Percentiles rank a stretch among this genome's conserved stretches.
Evolutionary conservation across 495 filamentous ascomycete species (phyloP).

Genomic region (Tuber microsphaerosporum): DNA sequence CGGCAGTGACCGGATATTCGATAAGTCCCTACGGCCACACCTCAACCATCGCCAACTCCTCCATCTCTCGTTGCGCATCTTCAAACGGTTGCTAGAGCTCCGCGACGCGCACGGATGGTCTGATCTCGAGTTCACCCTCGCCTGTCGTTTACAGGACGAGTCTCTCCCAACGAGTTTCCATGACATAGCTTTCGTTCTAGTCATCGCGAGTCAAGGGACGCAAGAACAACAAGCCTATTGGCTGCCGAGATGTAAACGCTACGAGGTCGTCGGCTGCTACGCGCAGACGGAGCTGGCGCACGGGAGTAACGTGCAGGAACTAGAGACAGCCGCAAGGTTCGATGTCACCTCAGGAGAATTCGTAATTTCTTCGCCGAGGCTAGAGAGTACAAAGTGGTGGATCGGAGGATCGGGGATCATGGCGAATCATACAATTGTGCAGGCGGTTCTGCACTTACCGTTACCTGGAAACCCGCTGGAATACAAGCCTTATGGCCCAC

Average conservation of each 20-base stretch:
- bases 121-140: slow-evolving; percentile 54
- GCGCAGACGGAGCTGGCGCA: slow-evolving; percentile 71
- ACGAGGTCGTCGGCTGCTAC: slow-evolving; percentile 66
- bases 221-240: slow-evolving; percentile 64
- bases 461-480: slow-evolving; percentile 8
- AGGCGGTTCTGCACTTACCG: slow-evolving; percentile 48
- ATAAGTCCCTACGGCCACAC: slow-evolving; percentile 27
- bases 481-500: slow-evolving; percentile 60
- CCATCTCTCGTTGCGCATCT: slow-evolving; percentile 30
- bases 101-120: slow-evolving; percentile 57
- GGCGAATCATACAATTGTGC: slow-evolving; percentile 62
- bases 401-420: slow-evolving; percentile 65
- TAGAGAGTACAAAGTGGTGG: slow-evolving; percentile 62
- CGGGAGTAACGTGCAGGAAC: slow-evolving; percentile 64
- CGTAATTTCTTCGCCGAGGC: slow-evolving; percentile 56
- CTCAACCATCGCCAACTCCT: slow-evolving; percentile 32
- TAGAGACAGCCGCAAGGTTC: slow-evolving; percentile 69
- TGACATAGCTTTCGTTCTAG: slow-evolving; percentile 61
- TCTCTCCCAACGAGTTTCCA: slow-evolving; percentile 63
- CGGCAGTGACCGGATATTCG: slow-evolving; percentile 24
- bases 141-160: slow-evolving; percentile 58
- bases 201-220: slow-evolving; percentile 62
- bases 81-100: slow-evolving; percentile 59
- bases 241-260: slow-evolving; percentile 56
- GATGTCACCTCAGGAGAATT: slow-evolving; percentile 61